These are phyloP conservation scores for Tuber umbilicatum DNA, from an alignment of 495 filamentous ascomycete genomes.

Conservation along the genomic window DNA sequence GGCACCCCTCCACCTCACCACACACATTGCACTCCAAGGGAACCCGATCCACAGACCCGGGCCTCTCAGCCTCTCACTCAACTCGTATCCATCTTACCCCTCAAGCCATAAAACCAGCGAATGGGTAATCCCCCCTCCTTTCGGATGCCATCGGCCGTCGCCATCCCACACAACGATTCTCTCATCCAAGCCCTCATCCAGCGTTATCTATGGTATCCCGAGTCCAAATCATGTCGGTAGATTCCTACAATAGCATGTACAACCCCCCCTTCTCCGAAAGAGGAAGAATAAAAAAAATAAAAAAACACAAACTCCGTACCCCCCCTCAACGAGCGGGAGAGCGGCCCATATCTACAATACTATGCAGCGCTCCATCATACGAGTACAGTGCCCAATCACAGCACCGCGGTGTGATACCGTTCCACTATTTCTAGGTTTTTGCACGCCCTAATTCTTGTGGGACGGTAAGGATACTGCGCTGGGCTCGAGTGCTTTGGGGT, in stretches of 20 bases:
- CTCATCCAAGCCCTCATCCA: not conserved
- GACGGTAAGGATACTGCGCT: not conserved
- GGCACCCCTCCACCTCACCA: not conserved
- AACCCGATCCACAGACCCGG: not conserved
- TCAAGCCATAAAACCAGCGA: constrained; percentile 3
- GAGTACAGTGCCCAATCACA: not conserved
- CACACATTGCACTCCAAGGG: not conserved
- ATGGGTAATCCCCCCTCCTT: not conserved
- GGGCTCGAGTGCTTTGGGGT: not conserved
- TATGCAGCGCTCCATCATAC: not conserved
- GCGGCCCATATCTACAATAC: not conserved
- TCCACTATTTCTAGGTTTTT: not conserved
- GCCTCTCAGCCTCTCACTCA: not conserved
- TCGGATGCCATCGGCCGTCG: not conserved
- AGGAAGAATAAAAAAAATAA: not conserved
- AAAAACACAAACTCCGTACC: not conserved
- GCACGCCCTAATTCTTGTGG: not conserved
- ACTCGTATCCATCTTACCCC: not conserved
- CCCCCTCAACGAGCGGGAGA: not conserved
- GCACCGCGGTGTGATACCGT: not conserved
- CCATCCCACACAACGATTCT: not conserved
- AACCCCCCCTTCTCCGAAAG: not conserved
- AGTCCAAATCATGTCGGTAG: not conserved
- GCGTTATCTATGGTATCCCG: not conserved
- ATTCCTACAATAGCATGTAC: not conserved